Conservation (phyloP, 2,329 filamentous ascomycete species). For the Aaosphaeria pasadenensis region DNA sequence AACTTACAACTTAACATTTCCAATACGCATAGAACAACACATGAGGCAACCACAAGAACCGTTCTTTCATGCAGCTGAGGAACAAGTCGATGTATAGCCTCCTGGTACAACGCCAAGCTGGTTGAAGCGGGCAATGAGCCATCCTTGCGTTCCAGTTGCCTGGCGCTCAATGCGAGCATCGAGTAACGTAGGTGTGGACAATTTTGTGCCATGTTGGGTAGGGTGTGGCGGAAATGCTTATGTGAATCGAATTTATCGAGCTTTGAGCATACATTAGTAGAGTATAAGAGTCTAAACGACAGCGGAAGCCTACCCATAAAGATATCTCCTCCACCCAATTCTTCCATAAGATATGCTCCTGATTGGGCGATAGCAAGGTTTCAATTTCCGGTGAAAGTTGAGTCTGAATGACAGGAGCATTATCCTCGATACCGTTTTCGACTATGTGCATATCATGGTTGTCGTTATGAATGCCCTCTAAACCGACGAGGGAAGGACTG, state of each 20-base stretch:
- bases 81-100: neutral
- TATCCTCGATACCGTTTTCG: neutral
- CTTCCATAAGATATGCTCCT: neutral
- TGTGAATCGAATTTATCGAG: neutral
- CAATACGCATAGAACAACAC: conserved; percentile 47
- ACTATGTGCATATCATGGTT: neutral
- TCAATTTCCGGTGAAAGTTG: neutral
- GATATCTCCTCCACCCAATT: neutral
- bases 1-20: conserved; percentile 47
- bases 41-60: conserved; percentile 46
- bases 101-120: neutral
- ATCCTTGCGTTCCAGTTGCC: neutral
- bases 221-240: neutral
- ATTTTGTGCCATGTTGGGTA: neutral
- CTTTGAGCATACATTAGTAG: neutral
- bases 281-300: too few species aligned
- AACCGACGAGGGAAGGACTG: neutral
- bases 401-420: neutral
- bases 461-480: neutral
- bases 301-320: neutral
- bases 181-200: neutral
- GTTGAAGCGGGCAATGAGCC: neutral
- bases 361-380: neutral
- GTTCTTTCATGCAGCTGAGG: conserved; percentile 36
- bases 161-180: neutral